These are phyloP conservation scores for Alternaria panax DNA, from an alignment of 2,329 filamentous ascomycete species.

Conservation along the genomic window DNA sequence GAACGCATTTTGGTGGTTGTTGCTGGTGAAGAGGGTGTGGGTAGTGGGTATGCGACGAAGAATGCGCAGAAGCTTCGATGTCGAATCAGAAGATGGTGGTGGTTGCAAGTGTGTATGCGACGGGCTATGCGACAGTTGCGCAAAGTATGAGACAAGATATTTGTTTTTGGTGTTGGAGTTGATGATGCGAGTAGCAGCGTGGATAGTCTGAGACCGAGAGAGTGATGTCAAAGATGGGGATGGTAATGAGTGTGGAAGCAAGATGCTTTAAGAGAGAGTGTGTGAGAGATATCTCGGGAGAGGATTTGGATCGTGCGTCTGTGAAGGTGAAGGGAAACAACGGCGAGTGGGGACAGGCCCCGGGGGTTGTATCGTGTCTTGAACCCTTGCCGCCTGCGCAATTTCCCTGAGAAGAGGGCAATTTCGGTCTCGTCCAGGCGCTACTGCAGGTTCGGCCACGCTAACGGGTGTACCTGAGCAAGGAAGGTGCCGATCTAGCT, in stretches of 20 bases:
- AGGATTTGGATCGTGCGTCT: slow-evolving; percentile 25
- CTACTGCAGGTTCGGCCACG: slow-evolving; percentile 12
- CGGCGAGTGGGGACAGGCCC: slow-evolving; percentile 18
- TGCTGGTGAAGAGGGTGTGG: slow-evolving; percentile 17
- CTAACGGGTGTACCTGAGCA: slow-evolving; percentile 18
- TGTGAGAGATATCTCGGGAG: slow-evolving; percentile 6
- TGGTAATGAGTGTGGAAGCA: slow-evolving; percentile 9
- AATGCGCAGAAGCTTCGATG: slow-evolving; percentile 9
- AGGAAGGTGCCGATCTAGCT: slow-evolving; percentile 14
- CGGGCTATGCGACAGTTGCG: slow-evolving; percentile 11
- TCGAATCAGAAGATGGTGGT: slow-evolving; percentile 10
- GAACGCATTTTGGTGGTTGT: slow-evolving; percentile 43
- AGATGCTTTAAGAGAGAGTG: slow-evolving; percentile 16
- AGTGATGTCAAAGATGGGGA: slow-evolving; percentile 4
- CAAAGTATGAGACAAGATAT: background rate
- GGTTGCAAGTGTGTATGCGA: slow-evolving; percentile 14
- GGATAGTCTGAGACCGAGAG: slow-evolving; percentile 10
- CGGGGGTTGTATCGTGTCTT: slow-evolving; percentile 25
- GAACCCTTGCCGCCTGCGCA: slow-evolving; percentile 33
- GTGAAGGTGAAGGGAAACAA: slow-evolving; percentile 29
- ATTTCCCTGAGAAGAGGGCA: slow-evolving; percentile 23
- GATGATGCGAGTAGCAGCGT: slow-evolving; percentile 21
- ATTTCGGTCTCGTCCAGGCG: slow-evolving; percentile 5
- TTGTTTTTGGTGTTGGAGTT: slow-evolving; percentile 1
- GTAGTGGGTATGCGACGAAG: slow-evolving; percentile 4